Evolutionary conservation across 2,329 filamentous ascomycete genomes (phyloP), one percentile per base, ranked within the genome.

Genomic region (Plectosphaerella plurivora): DNA sequence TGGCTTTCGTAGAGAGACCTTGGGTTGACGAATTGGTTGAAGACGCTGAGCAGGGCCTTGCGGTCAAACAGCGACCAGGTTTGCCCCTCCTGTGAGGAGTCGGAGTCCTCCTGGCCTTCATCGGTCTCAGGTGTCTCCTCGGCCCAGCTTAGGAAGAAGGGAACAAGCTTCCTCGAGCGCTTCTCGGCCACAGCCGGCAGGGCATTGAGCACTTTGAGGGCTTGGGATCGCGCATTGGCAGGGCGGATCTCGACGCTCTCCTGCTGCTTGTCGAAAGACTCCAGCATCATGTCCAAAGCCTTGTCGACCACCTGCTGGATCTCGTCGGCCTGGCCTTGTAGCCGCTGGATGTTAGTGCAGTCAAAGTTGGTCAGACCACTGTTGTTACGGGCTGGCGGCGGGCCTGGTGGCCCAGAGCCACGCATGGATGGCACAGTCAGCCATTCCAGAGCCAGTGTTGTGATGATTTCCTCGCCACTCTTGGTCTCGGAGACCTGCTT

Each of bases 21-120:
- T 0, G 94, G 91, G 63, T 99, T 99, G 47, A 80, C 74, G 64
- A 97, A 97, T 56, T 91, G 84, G 0, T 88, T 82, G 63, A 99
- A 91, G 6, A 99, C 77, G 1, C 79, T 79, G 35, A 99, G 77
- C 63, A 97, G 84, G 1, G 86, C 81, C 65, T 96, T 93, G 57
- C 93, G 87, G 65, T 99, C 94, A 54, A 84, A 84, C 52, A 91
- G 74, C 20, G 82, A 81, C 88, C 90, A 94, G 52, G 76, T 72
- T 24, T 68, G 22, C 20, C 65, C 59, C 28, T 72, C 64, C 24
- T 56, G 55, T 20, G 71, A 69, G 54, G 73, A 71, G n/a, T 74
- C 79, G 24, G 68, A 67, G 16, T 72, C 71, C 10, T 73, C 72
- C 42, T 72, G 69, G 16, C 71, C 70, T 8, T 71, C 70, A 4